A percentile compares a stretch with the other conserved stretches of the same genome.
phyloP scores from a whole-genome alignment of 2,329 filamentous ascomycete genomes.

The Exophiala aquamarina region DNA sequence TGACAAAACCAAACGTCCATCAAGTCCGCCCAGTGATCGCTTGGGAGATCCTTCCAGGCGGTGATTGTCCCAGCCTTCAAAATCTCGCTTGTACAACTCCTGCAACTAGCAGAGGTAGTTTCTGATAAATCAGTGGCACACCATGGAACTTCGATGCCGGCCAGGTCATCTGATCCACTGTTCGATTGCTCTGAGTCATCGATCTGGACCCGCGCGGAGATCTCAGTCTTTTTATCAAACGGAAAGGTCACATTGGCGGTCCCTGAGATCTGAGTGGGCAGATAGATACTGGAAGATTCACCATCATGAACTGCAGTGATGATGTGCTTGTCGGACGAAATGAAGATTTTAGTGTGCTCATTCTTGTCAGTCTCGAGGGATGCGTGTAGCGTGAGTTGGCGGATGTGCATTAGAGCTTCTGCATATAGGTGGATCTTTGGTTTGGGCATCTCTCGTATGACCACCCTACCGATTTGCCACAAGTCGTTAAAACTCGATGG shows the following conservation, averaged over 20 bases:
- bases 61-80: conserved; percentile 37
- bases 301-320: conserved; percentile 50
- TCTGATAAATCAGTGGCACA: conserved; percentile 36
- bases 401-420: conserved; percentile 61
- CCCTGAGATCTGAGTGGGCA: conserved; percentile 48
- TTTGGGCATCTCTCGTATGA: conserved; percentile 11
- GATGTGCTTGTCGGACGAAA: conserved; percentile 44
- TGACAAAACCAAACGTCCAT: conserved; percentile 99
- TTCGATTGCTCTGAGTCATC: conserved; percentile 36
- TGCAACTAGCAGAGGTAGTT: conserved; percentile 44
- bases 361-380: conserved; percentile 48
- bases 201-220: conserved; percentile 56
- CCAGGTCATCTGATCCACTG: conserved; percentile 9
- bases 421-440: conserved; percentile 50
- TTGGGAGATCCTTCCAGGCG: conserved; percentile 88
- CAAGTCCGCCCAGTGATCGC: conserved; percentile 98
- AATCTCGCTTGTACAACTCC: conserved; percentile 35
- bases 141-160: conserved; percentile 27
- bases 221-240: conserved; percentile 40
- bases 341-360: conserved; percentile 42
- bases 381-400: conserved; percentile 58
- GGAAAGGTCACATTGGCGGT: conserved; percentile 53
- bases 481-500: neutral
- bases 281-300: conserved; percentile 42
- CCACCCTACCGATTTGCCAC: neutral